Conservation (phyloP, 176 grass and related monocot species). For the Aegilops bicornis region DNA sequence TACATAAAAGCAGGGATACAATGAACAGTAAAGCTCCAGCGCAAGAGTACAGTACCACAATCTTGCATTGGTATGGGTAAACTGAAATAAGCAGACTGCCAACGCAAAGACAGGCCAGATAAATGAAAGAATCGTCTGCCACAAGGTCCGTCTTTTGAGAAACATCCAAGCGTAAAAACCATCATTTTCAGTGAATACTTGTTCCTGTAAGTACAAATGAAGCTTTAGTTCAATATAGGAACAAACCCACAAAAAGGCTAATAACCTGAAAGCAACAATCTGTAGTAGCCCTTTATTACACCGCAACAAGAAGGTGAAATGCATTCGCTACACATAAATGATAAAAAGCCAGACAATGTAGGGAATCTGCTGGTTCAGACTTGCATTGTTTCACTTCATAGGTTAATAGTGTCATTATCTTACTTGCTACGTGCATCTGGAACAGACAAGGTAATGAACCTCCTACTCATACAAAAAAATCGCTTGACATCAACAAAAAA, state of each 20-base stretch:
- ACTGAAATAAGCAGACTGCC: conserved; percentile 96
- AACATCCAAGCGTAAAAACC: conserved; percentile 98
- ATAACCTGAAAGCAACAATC: conserved; percentile 3
- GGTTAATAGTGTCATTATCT: background rate
- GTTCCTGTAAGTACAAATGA: conserved; percentile 64
- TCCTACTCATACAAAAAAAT: background rate
- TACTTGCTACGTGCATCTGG: background rate
- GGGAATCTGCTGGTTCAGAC: background rate
- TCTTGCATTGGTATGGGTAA: conserved; percentile 99
- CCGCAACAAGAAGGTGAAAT: background rate
- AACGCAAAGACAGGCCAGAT: conserved; percentile 94
- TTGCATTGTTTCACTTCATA: background rate
- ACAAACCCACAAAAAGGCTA: background rate
- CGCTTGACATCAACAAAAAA: conserved; percentile 2
- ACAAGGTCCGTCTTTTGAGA: conserved; percentile 90
- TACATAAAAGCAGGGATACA: conserved; percentile 83
- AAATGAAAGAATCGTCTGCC: conserved; percentile 98
- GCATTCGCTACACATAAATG: conserved; percentile 11
- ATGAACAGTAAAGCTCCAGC: conserved; percentile 87
- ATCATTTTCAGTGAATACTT: conserved; percentile 90
- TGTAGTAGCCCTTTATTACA: background rate
- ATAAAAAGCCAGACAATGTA: background rate
- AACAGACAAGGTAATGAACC: background rate
- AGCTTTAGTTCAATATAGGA: conserved; percentile 20
- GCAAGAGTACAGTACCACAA: conserved; percentile 96